Percentiles rank a stretch among this genome's conserved stretches.
Conservation (phyloP, 345 rosid genomes). For the Diplotaxis tenuifolia region DNA sequence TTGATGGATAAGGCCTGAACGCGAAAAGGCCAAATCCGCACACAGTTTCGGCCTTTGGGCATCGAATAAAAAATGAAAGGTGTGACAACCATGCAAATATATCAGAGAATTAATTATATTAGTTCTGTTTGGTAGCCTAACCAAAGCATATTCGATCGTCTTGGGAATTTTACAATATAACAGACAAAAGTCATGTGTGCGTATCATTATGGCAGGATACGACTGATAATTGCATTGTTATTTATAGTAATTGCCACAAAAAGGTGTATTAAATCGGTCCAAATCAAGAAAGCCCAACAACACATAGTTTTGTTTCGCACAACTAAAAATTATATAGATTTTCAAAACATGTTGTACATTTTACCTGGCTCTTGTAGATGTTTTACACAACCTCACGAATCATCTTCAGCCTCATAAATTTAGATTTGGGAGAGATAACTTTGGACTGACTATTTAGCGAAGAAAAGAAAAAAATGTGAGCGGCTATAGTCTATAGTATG, state of each 20-base stretch:
- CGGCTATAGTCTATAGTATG: not conserved
- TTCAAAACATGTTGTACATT: not conserved
- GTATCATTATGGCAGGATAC: not conserved
- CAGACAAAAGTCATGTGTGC: not conserved
- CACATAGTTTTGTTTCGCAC: not conserved
- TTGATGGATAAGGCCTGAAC: conserved; percentile 8
- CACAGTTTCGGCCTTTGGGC: conserved; percentile 1
- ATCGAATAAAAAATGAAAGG: not conserved
- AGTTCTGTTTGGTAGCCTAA: too few relatives aligned
- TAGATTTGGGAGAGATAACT: not conserved
- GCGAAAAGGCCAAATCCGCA: conserved; percentile 6
- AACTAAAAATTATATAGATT: not conserved
- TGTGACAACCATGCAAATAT: conserved; percentile 14
- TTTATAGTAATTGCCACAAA: conserved; percentile 1
- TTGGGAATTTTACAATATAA: not conserved
- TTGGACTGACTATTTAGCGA: not conserved
- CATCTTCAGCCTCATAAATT: not conserved
- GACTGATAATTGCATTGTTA: not conserved
- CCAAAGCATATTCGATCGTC: not conserved
- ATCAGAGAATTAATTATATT: not conserved
- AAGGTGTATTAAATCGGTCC: not conserved
- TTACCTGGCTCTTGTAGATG: not conserved
- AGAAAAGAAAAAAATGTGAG: too few relatives aligned
- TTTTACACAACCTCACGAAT: not conserved
- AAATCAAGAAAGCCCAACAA: conserved; percentile 2